phyloP scores from a whole-genome alignment of 805 yeast genomes.

The Aciculoconidium aculeatum region DNA sequence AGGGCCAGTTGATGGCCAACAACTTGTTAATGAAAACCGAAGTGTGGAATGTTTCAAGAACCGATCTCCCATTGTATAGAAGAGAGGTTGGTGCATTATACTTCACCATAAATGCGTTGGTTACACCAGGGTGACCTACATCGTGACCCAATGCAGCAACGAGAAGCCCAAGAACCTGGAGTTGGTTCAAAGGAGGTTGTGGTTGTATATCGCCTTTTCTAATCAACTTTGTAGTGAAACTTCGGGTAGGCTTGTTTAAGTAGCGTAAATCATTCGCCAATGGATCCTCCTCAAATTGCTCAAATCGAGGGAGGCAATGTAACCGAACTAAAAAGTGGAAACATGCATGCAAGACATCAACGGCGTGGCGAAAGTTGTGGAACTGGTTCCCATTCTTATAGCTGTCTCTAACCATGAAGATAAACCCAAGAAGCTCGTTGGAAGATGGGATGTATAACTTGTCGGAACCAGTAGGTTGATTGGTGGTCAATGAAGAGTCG shows the following conservation, averaged over 20 bases:
- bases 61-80: slow-evolving; percentile 58
- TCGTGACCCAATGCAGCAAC: slow-evolving; percentile 93
- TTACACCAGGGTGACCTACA: slow-evolving; percentile 95
- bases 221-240: background rate
- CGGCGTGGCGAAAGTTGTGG: slow-evolving; percentile 94
- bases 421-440: slow-evolving; percentile 50
- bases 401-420: slow-evolving; percentile 66
- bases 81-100: slow-evolving; percentile 58
- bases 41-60: slow-evolving; percentile 79
- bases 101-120: slow-evolving; percentile 62
- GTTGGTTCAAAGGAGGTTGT: slow-evolving; percentile 21
- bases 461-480: too few species aligned
- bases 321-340: slow-evolving; percentile 53
- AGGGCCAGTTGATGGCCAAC: slow-evolving; percentile 33
- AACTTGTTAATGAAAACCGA: slow-evolving; percentile 48
- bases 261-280: slow-evolving; percentile 20
- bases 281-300: slow-evolving; percentile 29
- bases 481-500: slow-evolving; percentile 4
- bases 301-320: slow-evolving; percentile 32
- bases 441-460: slow-evolving; percentile 13
- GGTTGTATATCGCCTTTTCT: background rate
- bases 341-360: slow-evolving; percentile 90
- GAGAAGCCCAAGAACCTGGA: slow-evolving; percentile 54
- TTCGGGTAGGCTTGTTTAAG: background rate
- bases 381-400: slow-evolving; percentile 84